Evolutionary conservation across 257 asterid species (phyloP), one percentile per base, ranked within the genome.

Genomic region (Mentha longifolia): DNA sequence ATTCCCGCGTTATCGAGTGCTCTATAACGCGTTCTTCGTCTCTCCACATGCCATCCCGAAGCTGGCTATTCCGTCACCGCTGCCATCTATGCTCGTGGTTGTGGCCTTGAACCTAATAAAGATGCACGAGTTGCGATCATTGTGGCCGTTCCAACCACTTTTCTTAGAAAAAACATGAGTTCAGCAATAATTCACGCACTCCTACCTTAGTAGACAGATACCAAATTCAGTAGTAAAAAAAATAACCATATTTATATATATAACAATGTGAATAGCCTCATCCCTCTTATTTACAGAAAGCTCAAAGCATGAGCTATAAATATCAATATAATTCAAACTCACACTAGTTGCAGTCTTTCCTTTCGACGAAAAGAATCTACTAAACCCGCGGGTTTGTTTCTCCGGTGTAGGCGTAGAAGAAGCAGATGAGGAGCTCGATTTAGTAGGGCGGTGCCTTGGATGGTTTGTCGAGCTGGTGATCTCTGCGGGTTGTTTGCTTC

Each of bases 301-400:
- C 80, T 77, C 66, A 76, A 51, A 71, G 76, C 65, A 68, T 67
- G 69, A 73, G 65, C 83, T 72, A n/a, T n/a, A 47, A 19, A 43
- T 43, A 42, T 42, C 39, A 64, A 64, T 17, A 63, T 41, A 50
- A 55, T 11, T 17, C 47, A 17, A 59, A 42, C 47, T 42, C 74
- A 9, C 28, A 6, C 73, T 77, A 86, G 56, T 76, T 56, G 77
- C 81, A 28, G 16, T 72, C 83, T 86, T 88, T 37, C 79, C 84
- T 78, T 86, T 89, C 0, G 98, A 74, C 45, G 98, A 88, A 81
- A 93, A 93, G 84, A 91, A 93, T 82, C 98, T 79, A 85, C 92
- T 89, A 54, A 93, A 67, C 65, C 94, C 96, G 28, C 94, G 98
- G 42, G 85, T 35, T 15, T 93, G 93, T 77, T 89, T 93, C 81